Percentiles rank a stretch among this genome's conserved stretches.
phyloP scores from a whole-genome alignment of 306 rosid genomes.

The Erythrophleum fordii region DNA sequence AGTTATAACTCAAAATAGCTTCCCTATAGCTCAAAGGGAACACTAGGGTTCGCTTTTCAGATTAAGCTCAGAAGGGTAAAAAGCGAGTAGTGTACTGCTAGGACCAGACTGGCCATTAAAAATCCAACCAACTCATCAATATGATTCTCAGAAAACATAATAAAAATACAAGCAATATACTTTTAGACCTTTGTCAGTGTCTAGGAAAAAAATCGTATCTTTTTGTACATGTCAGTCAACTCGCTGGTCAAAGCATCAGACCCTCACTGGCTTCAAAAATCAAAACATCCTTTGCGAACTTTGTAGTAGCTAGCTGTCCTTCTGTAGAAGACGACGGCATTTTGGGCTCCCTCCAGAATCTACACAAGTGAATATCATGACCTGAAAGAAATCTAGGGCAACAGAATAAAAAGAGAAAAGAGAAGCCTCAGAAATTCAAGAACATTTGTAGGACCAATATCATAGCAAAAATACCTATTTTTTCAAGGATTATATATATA shows the following conservation, averaged over 20 bases:
- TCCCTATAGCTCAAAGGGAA: slow-evolving; percentile 28
- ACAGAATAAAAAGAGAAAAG: not conserved
- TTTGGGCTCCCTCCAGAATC: not conserved
- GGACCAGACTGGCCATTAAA: slow-evolving; percentile 41
- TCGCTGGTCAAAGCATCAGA: slow-evolving; percentile 30
- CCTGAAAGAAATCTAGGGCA: not conserved
- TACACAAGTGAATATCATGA: slow-evolving; percentile 4
- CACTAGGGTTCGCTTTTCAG: slow-evolving; percentile 48
- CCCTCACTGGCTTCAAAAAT: slow-evolving; percentile 17
- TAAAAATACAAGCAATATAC: slow-evolving; percentile 30
- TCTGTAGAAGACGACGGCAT: slow-evolving; percentile 11
- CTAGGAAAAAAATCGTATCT: not conserved
- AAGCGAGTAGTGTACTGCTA: slow-evolving; percentile 18
- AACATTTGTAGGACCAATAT: not conserved
- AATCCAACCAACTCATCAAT: slow-evolving; percentile 39
- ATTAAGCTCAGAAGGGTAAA: slow-evolving; percentile 38
- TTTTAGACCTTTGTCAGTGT: slow-evolving; percentile 26
- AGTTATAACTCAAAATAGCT: slow-evolving; percentile 26
- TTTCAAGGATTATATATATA: not conserved
- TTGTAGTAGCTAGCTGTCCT: slow-evolving; percentile 12
- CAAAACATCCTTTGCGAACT: slow-evolving; percentile 33
- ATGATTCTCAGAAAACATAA: slow-evolving; percentile 8
- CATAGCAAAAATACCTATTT: not conserved
- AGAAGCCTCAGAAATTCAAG: not conserved
- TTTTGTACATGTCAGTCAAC: slow-evolving; percentile 36